Conservation (phyloP, 345 rosid genomes). For the Arabidopsis suecica region DNA sequence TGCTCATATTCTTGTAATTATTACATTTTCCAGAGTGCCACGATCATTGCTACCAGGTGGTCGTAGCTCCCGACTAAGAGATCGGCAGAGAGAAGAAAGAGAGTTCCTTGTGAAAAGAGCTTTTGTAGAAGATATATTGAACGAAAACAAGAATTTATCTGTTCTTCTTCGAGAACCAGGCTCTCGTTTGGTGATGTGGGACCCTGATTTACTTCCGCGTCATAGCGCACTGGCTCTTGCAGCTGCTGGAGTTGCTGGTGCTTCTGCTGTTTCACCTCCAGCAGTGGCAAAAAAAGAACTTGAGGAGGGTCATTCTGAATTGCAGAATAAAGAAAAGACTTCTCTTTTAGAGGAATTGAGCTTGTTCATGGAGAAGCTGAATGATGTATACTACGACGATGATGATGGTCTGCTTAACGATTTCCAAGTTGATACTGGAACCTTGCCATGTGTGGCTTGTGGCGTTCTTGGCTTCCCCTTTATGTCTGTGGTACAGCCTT, state of each 20-base stretch:
- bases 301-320: constrained; percentile 46
- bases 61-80: constrained; percentile 94
- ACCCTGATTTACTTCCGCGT: constrained; percentile 78
- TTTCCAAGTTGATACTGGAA: constrained; percentile 91
- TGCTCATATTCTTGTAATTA: constrained; percentile 41
- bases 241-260: constrained; percentile 38
- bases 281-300: constrained; percentile 47
- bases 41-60: constrained; percentile 92
- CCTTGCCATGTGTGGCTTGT: constrained; percentile 91
- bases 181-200: constrained; percentile 69
- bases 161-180: constrained; percentile 62
- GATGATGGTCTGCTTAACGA: constrained; percentile 77
- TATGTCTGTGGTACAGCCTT: constrained; percentile 92
- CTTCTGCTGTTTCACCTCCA: constrained; percentile 42
- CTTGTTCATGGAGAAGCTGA: constrained; percentile 79
- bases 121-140: constrained; percentile 82
- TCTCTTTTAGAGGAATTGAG: constrained; percentile 79
- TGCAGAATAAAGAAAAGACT: constrained; percentile 44
- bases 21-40: constrained; percentile 74
- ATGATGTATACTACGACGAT: constrained; percentile 63
- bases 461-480: constrained; percentile 99
- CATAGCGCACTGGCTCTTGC: constrained; percentile 56
- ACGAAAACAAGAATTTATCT: constrained; percentile 66
- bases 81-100: constrained; percentile 89
- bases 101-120: constrained; percentile 90